These are phyloP conservation scores for Nakazawaea peltata DNA, from an alignment of 805 yeast species.

Conservation along the genomic window DNA sequence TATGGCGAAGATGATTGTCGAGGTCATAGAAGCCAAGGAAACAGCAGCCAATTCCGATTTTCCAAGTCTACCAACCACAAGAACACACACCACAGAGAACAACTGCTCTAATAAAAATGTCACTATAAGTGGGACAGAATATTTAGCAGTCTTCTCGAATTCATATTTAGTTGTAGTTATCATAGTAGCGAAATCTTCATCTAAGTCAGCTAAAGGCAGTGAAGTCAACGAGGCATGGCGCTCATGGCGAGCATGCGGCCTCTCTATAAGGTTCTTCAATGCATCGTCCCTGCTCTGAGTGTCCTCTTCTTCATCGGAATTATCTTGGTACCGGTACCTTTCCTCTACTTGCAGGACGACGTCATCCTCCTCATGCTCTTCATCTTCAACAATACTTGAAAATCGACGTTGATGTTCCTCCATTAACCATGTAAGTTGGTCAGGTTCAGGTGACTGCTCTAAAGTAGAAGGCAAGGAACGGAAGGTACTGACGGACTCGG, in stretches of 20 bases:
- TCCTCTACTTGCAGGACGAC: conserved; percentile 11
- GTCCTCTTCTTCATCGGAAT: conserved; percentile 1
- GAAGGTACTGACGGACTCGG: conserved; percentile 23
- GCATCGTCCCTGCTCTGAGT: conserved; percentile 1
- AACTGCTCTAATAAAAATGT: conserved; percentile 68
- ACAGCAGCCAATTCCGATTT: conserved; percentile 69
- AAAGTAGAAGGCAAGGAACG: conserved; percentile 28
- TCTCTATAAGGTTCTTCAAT: conserved; percentile 5
- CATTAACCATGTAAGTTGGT: conserved; percentile 25
- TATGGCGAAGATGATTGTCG: conserved; percentile 64
- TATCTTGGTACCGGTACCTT: conserved; percentile 4
- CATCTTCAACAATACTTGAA: conserved; percentile 8
- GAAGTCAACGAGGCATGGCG: conserved; percentile 7
- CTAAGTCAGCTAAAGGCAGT: conserved; percentile 12
- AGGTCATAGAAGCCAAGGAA: conserved; percentile 71
- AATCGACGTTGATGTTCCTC: conserved; percentile 28
- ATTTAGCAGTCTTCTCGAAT: conserved; percentile 26
- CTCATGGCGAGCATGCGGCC: not conserved
- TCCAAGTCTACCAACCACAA: conserved; percentile 72
- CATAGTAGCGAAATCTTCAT: conserved; percentile 25
- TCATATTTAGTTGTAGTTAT: conserved; percentile 19
- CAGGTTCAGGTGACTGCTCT: conserved; percentile 23
- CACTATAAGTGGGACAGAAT: conserved; percentile 49
- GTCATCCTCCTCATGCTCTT: conserved; percentile 8
- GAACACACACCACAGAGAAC: conserved; percentile 67